Evolutionary conservation across 2,329 filamentous ascomycete species (phyloP), one percentile per base, ranked within the genome.

Genomic region (Fusarium anguioides): DNA sequence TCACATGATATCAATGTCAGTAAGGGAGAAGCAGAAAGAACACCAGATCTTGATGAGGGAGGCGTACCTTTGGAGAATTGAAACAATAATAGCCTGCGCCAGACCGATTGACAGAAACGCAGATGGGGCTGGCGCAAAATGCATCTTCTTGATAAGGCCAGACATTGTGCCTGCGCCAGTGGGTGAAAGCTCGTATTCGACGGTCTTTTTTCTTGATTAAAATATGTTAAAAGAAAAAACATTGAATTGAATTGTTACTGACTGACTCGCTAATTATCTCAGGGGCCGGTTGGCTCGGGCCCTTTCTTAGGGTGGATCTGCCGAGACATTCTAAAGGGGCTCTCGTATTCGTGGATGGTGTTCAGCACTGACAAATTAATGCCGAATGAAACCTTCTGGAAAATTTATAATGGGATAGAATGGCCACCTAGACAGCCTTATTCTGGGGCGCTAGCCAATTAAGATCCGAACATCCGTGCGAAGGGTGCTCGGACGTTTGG

Each of bases 231-330:
- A 15, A 39, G 7, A 10, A 9, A 15, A 8, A 21, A 15, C 23
- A 47, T 47, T 47, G 21, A 49, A 27, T 31, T 31, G 23, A 40
- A 49, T 49, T 39, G 39, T 49, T 20, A 49, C 41, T 49, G 33
- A 29, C 24, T n/a, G 29, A 40, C n/a, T 29, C n/a, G n/a, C n/a
- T n/a, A n/a, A n/a, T n/a, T 14, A 40, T 37, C 6, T 49, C 46
- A 49, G 46, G 46, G 33, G 46, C 23, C n/a, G n/a, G n/a, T n/a
- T 23, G 31, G 20, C 46, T 27, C 33, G 46, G 46, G 40, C 33
- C 33, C 21, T 6, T 20, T 15, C 23, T 24, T 7, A 18, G 27
- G n/a, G 46, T 23, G 46, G 46, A 23, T 21, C 46, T 27, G 33
- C 46, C 46, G 27, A 49, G 33, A 23, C 21, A 9, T 5, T 3